Percentiles rank a stretch among this genome's conserved stretches.
Conservation (phyloP, 2,329 filamentous ascomycete species). For the Fusarium mangiferae region DNA sequence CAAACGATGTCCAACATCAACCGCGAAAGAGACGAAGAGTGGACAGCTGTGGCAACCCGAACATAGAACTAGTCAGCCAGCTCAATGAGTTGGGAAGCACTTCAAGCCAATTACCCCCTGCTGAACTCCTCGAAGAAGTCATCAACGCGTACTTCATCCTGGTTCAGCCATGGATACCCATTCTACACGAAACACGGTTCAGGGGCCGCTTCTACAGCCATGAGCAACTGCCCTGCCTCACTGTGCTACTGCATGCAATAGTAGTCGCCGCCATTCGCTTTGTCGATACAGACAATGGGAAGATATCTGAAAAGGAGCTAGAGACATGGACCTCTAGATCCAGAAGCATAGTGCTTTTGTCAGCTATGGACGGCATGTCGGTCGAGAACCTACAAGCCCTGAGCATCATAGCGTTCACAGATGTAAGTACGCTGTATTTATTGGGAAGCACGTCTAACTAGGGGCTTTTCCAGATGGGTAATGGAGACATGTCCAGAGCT, state of each 20-base stretch:
- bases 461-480: constrained; percentile 37
- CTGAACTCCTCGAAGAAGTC: constrained; percentile 34
- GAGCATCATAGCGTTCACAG: constrained; percentile 36
- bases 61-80: constrained; percentile 34
- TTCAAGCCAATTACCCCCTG: constrained; percentile 15
- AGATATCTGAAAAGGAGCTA: neutral
- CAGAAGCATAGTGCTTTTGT: constrained; percentile 31
- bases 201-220: constrained; percentile 32
- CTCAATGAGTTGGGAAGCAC: constrained; percentile 20
- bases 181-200: constrained; percentile 36
- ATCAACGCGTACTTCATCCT: constrained; percentile 34
- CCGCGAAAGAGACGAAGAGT: constrained; percentile 32
- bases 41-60: constrained; percentile 38
- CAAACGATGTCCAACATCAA: neutral
- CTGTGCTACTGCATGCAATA: constrained; percentile 32
- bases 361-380: constrained; percentile 36
- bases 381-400: constrained; percentile 39
- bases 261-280: constrained; percentile 38
- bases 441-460: rapidly evolving
- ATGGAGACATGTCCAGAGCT: constrained; percentile 39
- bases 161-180: constrained; percentile 39
- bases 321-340: constrained; percentile 28
- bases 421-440: constrained; percentile 1
- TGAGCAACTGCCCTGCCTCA: constrained; percentile 25
- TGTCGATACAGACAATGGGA: neutral